phyloP scores from a whole-genome alignment of 345 rosid genomes.

The Orychophragmus violaceus region DNA sequence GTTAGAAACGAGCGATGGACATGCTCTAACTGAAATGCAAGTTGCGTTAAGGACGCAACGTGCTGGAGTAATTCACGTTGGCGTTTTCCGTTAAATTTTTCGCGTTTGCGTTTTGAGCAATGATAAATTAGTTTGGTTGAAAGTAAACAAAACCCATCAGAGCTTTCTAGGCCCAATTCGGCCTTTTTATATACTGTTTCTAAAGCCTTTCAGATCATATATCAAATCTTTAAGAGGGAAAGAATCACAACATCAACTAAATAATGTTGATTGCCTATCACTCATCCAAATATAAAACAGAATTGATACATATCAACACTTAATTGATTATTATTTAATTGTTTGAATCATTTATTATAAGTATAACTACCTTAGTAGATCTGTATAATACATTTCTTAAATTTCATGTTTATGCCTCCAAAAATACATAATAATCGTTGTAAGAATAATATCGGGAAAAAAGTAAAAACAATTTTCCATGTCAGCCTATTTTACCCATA shows the following conservation, averaged over 20 bases:
- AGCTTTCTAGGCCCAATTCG: neutral
- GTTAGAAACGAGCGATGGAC: too few species aligned
- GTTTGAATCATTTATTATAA: neutral
- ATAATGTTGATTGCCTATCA: neutral
- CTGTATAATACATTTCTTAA: slow-evolving; percentile 3
- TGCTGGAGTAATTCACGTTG: neutral
- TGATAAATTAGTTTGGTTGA: too few species aligned
- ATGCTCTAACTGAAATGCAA: neutral
- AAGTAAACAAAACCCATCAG: neutral
- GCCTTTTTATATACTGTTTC: too few species aligned
- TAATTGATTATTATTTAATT: neutral
- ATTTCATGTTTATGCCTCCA: neutral
- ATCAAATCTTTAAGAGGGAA: neutral
- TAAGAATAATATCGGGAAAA: neutral
- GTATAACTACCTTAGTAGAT: neutral
- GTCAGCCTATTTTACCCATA: slow-evolving; percentile 19
- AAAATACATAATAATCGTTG: neutral
- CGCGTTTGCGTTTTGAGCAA: neutral
- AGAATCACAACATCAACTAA: neutral
- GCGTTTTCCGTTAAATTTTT: neutral
- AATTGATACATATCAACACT: neutral
- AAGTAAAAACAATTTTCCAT: neutral
- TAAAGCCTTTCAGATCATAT: neutral
- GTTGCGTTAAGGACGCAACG: neutral
- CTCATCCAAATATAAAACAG: neutral